Evolutionary conservation across 2,329 filamentous ascomycete genomes (phyloP).

Genomic region (Pseudocercospora macadamiae): DNA sequence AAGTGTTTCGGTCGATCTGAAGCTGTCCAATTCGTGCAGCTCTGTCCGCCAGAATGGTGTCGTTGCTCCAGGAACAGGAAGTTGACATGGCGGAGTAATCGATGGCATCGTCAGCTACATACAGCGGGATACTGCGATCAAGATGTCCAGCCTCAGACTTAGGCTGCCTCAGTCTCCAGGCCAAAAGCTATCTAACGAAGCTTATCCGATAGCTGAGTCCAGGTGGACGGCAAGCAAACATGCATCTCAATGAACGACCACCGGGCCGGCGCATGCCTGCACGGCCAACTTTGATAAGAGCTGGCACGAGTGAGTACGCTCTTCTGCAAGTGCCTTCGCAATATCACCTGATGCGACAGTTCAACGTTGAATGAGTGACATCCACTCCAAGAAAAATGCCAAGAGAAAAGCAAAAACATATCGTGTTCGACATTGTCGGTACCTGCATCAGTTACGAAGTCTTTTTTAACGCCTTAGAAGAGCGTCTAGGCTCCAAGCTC

Average conservation of each 20-base stretch:
- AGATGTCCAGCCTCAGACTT: too few species aligned
- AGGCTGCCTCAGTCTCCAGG: too few species aligned
- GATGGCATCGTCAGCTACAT: neutral
- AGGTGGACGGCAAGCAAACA: too few species aligned
- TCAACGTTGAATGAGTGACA: too few species aligned
- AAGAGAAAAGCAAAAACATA: constrained; percentile 12
- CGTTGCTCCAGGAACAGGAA: constrained; percentile 25
- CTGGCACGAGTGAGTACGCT: neutral
- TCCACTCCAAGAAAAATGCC: neutral
- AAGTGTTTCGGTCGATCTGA: constrained; percentile 65
- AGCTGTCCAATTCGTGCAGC: constrained; percentile 49
- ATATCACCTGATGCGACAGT: neutral
- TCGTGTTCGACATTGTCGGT: constrained; percentile 50
- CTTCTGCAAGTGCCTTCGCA: neutral
- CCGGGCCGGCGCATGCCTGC: neutral
- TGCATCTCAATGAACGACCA: too few species aligned
- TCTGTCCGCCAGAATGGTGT: constrained; percentile 49
- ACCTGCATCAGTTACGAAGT: constrained; percentile 51
- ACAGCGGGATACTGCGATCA: too few species aligned
- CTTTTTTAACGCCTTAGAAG: constrained; percentile 45
- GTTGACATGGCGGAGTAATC: constrained; percentile 10
- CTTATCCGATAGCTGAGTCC: neutral
- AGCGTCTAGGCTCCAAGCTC: constrained; percentile 46
- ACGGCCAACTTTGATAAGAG: constrained; percentile 1
- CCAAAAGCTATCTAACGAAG: too few species aligned